These are phyloP conservation scores for Cercophora newfieldiana DNA, from an alignment of 495 filamentous ascomycete species.

Conservation along the genomic window DNA sequence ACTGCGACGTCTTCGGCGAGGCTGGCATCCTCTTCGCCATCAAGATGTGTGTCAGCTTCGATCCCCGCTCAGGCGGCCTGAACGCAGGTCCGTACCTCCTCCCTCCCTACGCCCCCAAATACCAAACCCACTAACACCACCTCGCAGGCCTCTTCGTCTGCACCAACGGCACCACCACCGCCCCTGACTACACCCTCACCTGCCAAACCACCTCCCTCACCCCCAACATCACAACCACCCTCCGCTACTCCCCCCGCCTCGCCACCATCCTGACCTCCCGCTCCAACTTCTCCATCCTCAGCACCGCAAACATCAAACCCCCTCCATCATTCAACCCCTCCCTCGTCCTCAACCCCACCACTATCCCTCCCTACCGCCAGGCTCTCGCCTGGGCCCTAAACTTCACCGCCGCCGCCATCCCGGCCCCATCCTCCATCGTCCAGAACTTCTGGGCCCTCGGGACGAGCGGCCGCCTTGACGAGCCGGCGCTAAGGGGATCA, in stretches of 20 bases:
- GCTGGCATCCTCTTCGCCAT: background rate
- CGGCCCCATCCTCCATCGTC: background rate
- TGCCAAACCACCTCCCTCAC: background rate
- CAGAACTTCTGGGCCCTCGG: background rate
- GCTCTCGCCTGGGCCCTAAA: background rate
- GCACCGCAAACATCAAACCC: background rate
- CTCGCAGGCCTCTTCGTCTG: background rate
- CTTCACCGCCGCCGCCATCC: background rate
- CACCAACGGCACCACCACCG: background rate
- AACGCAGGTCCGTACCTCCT: background rate
- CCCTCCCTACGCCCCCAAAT: background rate
- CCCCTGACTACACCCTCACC: background rate
- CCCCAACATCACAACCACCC: background rate
- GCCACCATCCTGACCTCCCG: background rate
- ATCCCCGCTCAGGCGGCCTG: too few relatives aligned
- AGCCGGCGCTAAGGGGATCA: background rate
- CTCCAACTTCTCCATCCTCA: background rate
- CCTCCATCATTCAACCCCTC: background rate
- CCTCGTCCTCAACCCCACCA: background rate
- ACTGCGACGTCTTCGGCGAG: background rate
- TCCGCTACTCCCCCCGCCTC: background rate
- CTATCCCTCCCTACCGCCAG: background rate
- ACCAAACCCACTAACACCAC: too few relatives aligned
- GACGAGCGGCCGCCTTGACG: background rate
- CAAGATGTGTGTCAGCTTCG: too few relatives aligned